Evolutionary conservation across 768 basidiomycete genomes (phyloP).

Genomic region (Hydnomerulius pinastri): DNA sequence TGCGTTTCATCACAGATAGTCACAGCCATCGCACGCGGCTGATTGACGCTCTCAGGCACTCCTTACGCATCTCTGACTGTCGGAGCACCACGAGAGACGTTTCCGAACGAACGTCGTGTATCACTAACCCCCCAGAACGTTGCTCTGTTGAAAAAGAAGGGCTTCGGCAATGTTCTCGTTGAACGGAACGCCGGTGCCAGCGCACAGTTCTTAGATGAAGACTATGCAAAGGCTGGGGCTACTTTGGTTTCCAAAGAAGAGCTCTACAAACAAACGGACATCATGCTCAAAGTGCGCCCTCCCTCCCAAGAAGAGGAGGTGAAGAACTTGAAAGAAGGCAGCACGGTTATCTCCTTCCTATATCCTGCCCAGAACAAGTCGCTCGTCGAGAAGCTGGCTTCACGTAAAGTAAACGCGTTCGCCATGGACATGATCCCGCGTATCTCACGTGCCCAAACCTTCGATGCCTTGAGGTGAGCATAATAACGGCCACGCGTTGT

Average conservation of each 20-base stretch:
- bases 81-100: conserved; percentile 77
- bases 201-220: conserved; percentile 81
- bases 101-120: conserved; percentile 77
- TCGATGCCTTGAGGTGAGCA: conserved; percentile 79
- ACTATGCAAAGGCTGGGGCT: conserved; percentile 78
- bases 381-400: conserved; percentile 69
- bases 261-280: conserved; percentile 68
- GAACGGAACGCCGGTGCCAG: conserved; percentile 69
- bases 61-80: conserved; percentile 75
- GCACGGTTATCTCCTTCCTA: conserved; percentile 81
- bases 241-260: conserved; percentile 73
- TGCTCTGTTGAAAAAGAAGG: conserved; percentile 76
- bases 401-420: conserved; percentile 69
- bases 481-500: neutral
- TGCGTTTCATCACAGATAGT: conserved; percentile 11
- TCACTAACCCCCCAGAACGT: conserved; percentile 82
- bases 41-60: conserved; percentile 36
- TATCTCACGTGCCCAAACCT: conserved; percentile 88
- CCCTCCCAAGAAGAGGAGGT: conserved; percentile 67
- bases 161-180: conserved; percentile 71
- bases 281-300: conserved; percentile 84
- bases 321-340: conserved; percentile 64
- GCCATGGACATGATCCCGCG: conserved; percentile 94
- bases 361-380: conserved; percentile 82
- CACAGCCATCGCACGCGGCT: neutral